Conservation (phyloP, 768 basidiomycete genomes). For the Mycena latifolia region DNA sequence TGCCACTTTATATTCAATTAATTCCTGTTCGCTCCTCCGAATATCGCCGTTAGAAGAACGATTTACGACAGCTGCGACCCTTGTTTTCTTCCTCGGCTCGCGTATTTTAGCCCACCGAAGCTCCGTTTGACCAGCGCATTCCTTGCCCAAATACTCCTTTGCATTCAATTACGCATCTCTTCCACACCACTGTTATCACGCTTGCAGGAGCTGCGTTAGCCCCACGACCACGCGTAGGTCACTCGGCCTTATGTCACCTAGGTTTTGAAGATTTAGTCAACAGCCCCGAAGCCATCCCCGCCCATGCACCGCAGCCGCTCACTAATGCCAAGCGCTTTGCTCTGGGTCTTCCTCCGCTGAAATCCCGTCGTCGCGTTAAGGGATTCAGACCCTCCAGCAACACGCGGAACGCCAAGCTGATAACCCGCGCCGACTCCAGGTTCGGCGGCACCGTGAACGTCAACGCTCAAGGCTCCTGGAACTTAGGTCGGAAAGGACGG, state of each 20-base stretch:
- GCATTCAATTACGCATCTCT: background rate
- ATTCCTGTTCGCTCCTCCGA: too few species aligned
- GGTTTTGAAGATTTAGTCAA: background rate
- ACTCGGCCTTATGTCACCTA: background rate
- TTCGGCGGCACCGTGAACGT: too few species aligned
- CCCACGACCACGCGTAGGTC: background rate
- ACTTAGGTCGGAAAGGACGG: too few species aligned
- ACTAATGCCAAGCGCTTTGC: background rate
- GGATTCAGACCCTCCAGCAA: background rate
- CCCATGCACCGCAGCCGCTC: background rate
- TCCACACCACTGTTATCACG: background rate
- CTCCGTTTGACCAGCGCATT: too few species aligned
- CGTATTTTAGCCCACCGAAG: too few species aligned
- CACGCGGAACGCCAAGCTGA: too few species aligned
- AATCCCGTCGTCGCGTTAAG: background rate
- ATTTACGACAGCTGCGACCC: too few species aligned
- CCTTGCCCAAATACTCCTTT: too few species aligned
- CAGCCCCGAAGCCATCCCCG: background rate
- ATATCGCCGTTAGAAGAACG: too few species aligned
- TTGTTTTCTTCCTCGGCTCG: too few species aligned
- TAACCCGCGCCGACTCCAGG: background rate
- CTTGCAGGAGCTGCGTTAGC: background rate
- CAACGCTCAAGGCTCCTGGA: too few species aligned
- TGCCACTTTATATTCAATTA: too few species aligned
- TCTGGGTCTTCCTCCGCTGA: background rate